Conservation (phyloP, 345 rosid genomes). For the Triadica sebifera region DNA sequence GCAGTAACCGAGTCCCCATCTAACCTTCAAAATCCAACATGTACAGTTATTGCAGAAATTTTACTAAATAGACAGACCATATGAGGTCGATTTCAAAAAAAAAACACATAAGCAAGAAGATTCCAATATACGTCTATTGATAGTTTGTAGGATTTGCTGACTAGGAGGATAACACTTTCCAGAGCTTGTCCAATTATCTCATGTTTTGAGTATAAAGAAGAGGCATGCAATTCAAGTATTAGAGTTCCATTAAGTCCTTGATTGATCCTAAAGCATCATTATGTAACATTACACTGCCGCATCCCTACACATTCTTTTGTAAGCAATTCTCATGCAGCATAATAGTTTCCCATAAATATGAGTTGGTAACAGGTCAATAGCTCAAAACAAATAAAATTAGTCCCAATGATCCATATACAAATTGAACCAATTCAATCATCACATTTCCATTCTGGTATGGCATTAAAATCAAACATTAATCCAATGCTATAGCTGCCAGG, state of each 20-base stretch:
- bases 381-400: neutral
- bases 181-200: neutral
- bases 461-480: neutral
- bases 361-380: neutral
- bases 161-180: neutral
- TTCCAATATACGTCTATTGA: neutral
- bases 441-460: neutral
- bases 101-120: neutral
- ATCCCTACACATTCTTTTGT: neutral
- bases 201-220: neutral
- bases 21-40: neutral
- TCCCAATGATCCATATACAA: neutral
- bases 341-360: neutral
- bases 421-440: neutral
- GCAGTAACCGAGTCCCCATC: neutral
- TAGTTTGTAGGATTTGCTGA: neutral
- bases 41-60: neutral
- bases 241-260: neutral
- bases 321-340: neutral
- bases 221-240: neutral
- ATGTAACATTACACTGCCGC: neutral
- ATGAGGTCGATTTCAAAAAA: neutral
- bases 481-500: neutral
- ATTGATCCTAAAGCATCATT: neutral
- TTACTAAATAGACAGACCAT: neutral